Conservation (phyloP, 371 early-diverging fungal species). For the Mortierella sp. region DNA sequence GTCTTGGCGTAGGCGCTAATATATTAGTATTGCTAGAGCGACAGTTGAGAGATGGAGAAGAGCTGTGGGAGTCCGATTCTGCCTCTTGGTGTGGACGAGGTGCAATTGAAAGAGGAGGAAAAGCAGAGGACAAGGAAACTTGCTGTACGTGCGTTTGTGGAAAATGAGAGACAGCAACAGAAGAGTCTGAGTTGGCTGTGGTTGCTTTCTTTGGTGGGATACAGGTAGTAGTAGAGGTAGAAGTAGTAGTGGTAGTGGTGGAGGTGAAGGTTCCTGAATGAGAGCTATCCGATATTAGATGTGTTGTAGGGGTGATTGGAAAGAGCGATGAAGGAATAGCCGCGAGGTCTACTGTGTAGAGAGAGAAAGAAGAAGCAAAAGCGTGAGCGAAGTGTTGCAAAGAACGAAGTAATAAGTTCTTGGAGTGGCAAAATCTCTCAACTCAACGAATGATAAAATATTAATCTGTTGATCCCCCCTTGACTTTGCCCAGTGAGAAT, state of each 20-base stretch:
- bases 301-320: background rate
- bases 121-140: background rate
- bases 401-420: background rate
- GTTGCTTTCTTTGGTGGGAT: background rate
- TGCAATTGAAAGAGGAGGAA: background rate
- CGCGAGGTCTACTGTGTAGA: background rate
- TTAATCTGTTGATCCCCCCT: background rate
- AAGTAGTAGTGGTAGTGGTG: no score
- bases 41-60: background rate
- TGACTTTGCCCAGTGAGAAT: background rate
- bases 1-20: background rate
- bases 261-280: background rate
- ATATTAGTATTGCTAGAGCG: background rate
- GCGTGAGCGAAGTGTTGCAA: slow-evolving; percentile 1
- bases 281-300: background rate
- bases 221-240: no score
- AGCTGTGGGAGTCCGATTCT: background rate
- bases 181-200: background rate
- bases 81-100: slow-evolving; percentile 3
- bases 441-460: background rate
- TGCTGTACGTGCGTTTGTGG: background rate
- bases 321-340: background rate
- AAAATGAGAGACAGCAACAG: background rate
- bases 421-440: background rate
- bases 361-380: background rate